Percentiles rank a stretch among this genome's conserved stretches.
Evolutionary conservation across 1,284 basidiomycete genomes (phyloP).

Genomic region (Pulveroboletus sp.): DNA sequence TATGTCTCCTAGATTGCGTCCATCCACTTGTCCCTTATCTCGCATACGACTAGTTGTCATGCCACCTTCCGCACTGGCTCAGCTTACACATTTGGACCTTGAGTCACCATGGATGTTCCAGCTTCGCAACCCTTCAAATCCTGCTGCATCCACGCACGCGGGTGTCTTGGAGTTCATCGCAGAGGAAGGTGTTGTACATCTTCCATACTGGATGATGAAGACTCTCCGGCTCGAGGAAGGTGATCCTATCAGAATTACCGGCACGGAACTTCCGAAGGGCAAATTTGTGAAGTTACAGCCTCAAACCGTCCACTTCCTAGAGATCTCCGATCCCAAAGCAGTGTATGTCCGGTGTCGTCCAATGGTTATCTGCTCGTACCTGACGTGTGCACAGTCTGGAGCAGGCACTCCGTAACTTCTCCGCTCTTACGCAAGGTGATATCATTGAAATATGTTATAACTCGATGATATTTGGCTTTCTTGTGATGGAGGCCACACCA

Average conservation of each 20-base stretch:
- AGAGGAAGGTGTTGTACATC: slow-evolving; percentile 92
- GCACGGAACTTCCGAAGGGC: slow-evolving; percentile 87
- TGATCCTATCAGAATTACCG: slow-evolving; percentile 91
- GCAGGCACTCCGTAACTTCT: slow-evolving; percentile 92
- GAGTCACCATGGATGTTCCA: slow-evolving; percentile 97
- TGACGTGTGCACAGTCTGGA: slow-evolving; percentile 67
- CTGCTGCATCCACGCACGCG: slow-evolving; percentile 88
- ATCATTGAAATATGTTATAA: slow-evolving; percentile 93
- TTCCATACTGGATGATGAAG: slow-evolving; percentile 99
- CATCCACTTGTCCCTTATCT: slow-evolving; percentile 4
- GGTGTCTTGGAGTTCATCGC: slow-evolving; percentile 99
- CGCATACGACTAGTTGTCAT: slow-evolving; percentile 77
- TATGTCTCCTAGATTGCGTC: slow-evolving; percentile 48
- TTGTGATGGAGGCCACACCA: slow-evolving; percentile 93
- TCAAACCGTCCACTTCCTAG: slow-evolving; percentile 92
- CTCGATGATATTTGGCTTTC: slow-evolving; percentile 90
- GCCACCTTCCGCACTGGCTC: slow-evolving; percentile 93
- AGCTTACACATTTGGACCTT: slow-evolving; percentile 86
- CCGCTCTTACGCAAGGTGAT: slow-evolving; percentile 86
- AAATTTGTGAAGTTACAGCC: slow-evolving; percentile 97
- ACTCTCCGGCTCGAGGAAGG: slow-evolving; percentile 91
- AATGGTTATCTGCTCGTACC: background rate
- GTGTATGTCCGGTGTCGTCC: slow-evolving; percentile 63
- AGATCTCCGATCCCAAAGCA: slow-evolving; percentile 94
- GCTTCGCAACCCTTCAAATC: slow-evolving; percentile 85